A percentile compares a stretch with the other conserved stretches of the same genome.
Conservation (phyloP, 2,329 filamentous ascomycete species). For the Pseudogymnoascus sp. region DNA sequence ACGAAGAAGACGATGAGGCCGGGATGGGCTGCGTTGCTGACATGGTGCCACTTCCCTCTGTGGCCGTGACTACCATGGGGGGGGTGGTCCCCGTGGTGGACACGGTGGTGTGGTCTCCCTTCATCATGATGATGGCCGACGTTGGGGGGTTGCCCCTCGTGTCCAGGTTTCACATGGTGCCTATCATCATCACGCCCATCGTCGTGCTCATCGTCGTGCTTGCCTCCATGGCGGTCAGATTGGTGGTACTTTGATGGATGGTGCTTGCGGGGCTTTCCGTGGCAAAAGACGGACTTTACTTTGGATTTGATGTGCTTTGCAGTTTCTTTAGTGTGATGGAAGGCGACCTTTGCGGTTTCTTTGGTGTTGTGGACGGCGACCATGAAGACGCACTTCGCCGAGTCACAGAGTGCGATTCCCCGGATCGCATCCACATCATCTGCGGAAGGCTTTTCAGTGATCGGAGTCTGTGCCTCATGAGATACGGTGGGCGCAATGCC, state of each 20-base stretch:
- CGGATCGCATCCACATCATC: not conserved
- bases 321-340: not conserved
- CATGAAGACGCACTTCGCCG: not conserved
- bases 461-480: not conserved
- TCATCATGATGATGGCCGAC: not conserved
- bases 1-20: not conserved
- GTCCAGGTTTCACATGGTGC: not conserved
- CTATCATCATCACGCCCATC: not conserved
- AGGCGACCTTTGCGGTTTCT: not conserved
- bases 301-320: not conserved
- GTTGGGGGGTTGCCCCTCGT: not conserved
- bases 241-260: not conserved
- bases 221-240: not conserved
- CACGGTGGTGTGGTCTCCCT: not conserved
- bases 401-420: not conserved
- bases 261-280: not conserved
- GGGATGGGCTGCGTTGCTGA: not conserved
- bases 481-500: not conserved
- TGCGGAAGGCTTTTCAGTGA: not conserved
- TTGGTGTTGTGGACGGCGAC: constrained; percentile 5
- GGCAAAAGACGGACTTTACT: not conserved
- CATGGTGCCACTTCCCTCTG: not conserved
- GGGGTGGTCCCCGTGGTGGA: not conserved
- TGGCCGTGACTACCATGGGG: not conserved
- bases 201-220: not conserved